A percentile compares a stretch with the other conserved stretches of the same genome.
Conservation (phyloP, 768 basidiomycete species). For the Podaxis mareebaensis region DNA sequence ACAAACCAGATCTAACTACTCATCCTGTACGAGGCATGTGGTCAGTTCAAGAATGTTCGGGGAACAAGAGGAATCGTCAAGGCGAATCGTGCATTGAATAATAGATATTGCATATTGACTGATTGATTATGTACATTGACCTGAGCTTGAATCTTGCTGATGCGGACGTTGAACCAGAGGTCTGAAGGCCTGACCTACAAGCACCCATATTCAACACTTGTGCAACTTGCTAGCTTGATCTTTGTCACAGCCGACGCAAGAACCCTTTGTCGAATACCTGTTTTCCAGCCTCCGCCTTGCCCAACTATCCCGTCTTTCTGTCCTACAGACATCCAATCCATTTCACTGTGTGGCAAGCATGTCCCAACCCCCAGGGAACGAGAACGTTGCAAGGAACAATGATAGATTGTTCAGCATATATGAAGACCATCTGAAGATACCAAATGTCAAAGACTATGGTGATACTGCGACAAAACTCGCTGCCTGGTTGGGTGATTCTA, state of each 20-base stretch:
- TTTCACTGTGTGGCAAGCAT: not conserved
- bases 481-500: slow-evolving; percentile 45
- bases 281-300: not conserved
- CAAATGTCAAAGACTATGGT: slow-evolving; percentile 25
- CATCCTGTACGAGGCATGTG: too few relatives aligned
- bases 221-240: too few relatives aligned
- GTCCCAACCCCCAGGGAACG: slow-evolving; percentile 6
- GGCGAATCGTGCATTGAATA: not conserved
- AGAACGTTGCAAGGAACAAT: slow-evolving; percentile 29
- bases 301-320: not conserved
- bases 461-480: slow-evolving; percentile 37
- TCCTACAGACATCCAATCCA: not conserved
- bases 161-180: not conserved
- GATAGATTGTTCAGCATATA: slow-evolving; percentile 40
- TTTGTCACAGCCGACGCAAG: too few relatives aligned
- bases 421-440: slow-evolving; percentile 33
- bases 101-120: not conserved
- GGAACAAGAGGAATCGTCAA: too few relatives aligned
- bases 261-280: too few relatives aligned
- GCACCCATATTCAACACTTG: too few relatives aligned
- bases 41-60: too few relatives aligned
- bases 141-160: not conserved
- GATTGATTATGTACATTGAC: not conserved
- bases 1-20: too few relatives aligned
- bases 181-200: too few relatives aligned